These are phyloP conservation scores for Macrophomina pseudophaseolina DNA, from an alignment of 2,329 filamentous ascomycete genomes.

Conservation along the genomic window DNA sequence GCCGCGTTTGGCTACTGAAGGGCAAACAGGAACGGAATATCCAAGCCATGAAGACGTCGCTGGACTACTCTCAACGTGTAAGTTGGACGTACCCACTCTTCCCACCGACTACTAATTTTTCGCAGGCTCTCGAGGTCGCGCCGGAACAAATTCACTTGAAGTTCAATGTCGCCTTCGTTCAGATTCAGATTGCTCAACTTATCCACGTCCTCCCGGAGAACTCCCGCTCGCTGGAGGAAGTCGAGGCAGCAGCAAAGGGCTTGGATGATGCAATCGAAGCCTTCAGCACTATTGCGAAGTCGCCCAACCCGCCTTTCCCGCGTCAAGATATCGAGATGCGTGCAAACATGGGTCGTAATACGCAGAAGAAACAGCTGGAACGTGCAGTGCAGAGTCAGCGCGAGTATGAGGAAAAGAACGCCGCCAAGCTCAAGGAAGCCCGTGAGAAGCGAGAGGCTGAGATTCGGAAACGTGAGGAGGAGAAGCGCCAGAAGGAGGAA, in stretches of 20 bases:
- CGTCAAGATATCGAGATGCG: constrained; percentile 90
- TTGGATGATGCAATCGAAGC: constrained; percentile 83
- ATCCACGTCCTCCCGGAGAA: constrained; percentile 77
- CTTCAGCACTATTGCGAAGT: constrained; percentile 64
- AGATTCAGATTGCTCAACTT: constrained; percentile 87
- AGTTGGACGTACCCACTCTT: constrained; percentile 29
- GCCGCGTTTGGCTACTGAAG: constrained; percentile 83
- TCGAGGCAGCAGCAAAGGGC: constrained; percentile 78
- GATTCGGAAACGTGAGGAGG: constrained; percentile 76
- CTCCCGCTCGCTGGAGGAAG: constrained; percentile 77
- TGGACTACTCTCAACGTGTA: constrained; percentile 69
- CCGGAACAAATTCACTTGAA: constrained; percentile 89
- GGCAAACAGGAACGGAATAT: constrained; percentile 72
- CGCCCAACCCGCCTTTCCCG: constrained; percentile 80
- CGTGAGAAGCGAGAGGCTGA: constrained; percentile 81
- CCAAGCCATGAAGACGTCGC: constrained; percentile 65
- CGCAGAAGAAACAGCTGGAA: constrained; percentile 89
- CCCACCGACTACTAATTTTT: constrained; percentile 32
- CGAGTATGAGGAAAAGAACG: constrained; percentile 93
- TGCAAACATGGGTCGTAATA: constrained; percentile 96
- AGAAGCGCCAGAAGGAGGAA: constrained; percentile 69
- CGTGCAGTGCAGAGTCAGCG: constrained; percentile 82
- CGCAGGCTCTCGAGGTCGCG: constrained; percentile 73
- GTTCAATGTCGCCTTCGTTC: constrained; percentile 98
- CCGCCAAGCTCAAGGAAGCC: constrained; percentile 82